Base-by-base conservation (phyloP, 2,329 filamentous ascomycete species). In the Ceratocystis diversiconidia region DNA sequence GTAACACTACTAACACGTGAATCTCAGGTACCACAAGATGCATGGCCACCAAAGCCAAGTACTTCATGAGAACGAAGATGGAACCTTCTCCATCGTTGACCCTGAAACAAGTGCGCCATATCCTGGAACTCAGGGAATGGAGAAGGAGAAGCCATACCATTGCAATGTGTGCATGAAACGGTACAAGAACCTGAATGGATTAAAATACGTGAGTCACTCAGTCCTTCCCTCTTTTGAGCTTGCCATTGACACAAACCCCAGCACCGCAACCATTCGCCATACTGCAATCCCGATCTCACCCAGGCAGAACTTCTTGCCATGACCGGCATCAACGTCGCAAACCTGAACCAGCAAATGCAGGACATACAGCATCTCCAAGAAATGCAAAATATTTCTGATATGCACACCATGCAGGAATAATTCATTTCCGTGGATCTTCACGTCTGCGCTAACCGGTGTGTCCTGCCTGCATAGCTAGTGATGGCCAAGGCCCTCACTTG, bases 121-220 rank as follows among this genome's bases (percentile, higher is more conserved):
- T 70, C 94, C 94, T 0, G 94, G 94, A 41, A 97, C 94, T 0
- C 80, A 96, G 44, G 94, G 94, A n/a, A 99, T 99, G 94, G 94
- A 99, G 77, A 99, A 97, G 75, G 92, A 97, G 79, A 99, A 99
- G 79, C 94, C 94, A 2, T 97, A 97, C 75, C 92, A 92, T 73
- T 99, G 94, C 75, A 92, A 97, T 70, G 88, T 91, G 10, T 99
- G 94, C 73, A 92, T 92, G 72, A 99, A 99, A 79, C 88, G 94
- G 63, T 99, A 99, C 79, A 99, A 99, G 85, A 99, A 99, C 73
- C 76, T 99, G 68, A 99, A 99, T 76, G 94, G 94, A 5, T 83
- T 99, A 69, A 99, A 99, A 85, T 99, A 99, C 73, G 84, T 87
- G 76, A 76, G 84, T 77, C 48, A 10, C 36, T 5, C 8, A 8